A percentile compares a stretch with the other conserved stretches of the same genome.
These are phyloP conservation scores for Rhynchospora pubera DNA, from an alignment of 176 grass and related monocot species.

Conservation along the genomic window DNA sequence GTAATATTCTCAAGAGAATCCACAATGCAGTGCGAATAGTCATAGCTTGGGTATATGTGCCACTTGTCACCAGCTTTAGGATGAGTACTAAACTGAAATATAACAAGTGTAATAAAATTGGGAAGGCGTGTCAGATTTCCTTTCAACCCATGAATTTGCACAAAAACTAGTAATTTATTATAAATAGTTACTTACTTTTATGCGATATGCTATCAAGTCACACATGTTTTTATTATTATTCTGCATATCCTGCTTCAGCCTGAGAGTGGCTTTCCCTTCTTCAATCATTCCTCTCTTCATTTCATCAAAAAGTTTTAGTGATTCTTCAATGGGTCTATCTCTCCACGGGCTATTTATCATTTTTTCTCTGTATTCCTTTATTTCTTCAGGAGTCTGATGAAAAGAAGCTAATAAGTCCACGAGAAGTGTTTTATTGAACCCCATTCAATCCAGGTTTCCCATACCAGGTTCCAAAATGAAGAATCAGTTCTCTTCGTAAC, in stretches of 20 bases:
- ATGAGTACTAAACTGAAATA: conserved; percentile 77
- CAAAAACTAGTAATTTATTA: not conserved
- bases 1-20: conserved; percentile 98
- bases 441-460: not conserved
- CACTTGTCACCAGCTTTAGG: conserved; percentile 93
- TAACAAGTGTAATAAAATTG: not conserved
- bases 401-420: conserved; percentile 5
- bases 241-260: conserved; percentile 97
- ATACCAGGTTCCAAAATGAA: not conserved
- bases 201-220: conserved; percentile 94
- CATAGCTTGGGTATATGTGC: conserved; percentile 98
- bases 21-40: conserved; percentile 93
- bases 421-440: not conserved
- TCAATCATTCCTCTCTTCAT: conserved; percentile 76
- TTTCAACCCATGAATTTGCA: conserved; percentile 8
- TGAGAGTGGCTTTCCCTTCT: conserved; percentile 79
- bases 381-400: conserved; percentile 69
- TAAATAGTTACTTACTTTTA: conserved; percentile 58
- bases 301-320: conserved; percentile 80
- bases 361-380: conserved; percentile 87
- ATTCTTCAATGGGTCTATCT: conserved; percentile 74
- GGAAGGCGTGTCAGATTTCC: not conserved
- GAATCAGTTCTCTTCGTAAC: not conserved
- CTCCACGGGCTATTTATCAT: conserved; percentile 94
- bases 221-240: conserved; percentile 97